Percentiles rank a stretch among this genome's conserved stretches.
Evolutionary conservation across 345 rosid species (phyloP).

Genomic region (Rubroshorea leprosula): DNA sequence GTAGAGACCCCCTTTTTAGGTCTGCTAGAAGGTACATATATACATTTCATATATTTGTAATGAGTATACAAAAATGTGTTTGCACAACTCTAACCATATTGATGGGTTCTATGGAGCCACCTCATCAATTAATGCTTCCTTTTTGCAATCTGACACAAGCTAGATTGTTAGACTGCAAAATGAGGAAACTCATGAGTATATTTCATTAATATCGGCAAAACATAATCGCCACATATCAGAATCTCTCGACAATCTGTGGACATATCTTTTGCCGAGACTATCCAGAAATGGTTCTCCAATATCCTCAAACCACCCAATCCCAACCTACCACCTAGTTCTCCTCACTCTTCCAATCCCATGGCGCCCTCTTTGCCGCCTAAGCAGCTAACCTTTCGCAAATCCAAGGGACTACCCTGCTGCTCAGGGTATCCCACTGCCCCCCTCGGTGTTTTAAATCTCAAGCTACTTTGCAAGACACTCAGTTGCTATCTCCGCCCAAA

Average conservation of each 20-base stretch:
- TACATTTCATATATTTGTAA: no score
- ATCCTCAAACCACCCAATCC: conserved; percentile 26
- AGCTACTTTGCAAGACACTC: conserved; percentile 21
- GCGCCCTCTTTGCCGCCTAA: conserved; percentile 32
- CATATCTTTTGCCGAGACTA: conserved; percentile 27
- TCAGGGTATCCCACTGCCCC: conserved; percentile 23
- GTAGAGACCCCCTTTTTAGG: conserved; percentile 56
- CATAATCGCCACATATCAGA: conserved; percentile 38
- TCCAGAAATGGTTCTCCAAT: conserved; percentile 46
- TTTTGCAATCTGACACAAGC: conserved; percentile 20
- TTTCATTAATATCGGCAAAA: conserved; percentile 41
- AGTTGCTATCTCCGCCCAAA: conserved; percentile 44
- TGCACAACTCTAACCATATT: no score
- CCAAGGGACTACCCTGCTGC: conserved; percentile 33
- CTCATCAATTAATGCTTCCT: background rate
- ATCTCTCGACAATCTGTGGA: conserved; percentile 22
- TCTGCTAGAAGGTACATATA: conserved; percentile 60
- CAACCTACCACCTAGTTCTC: conserved; percentile 11
- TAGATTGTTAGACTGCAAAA: no score
- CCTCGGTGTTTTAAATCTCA: conserved; percentile 29
- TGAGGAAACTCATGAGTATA: no score
- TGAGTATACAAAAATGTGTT: no score
- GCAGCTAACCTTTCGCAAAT: conserved; percentile 31
- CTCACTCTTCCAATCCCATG: conserved; percentile 13
- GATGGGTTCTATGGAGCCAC: no score